These are phyloP conservation scores for Syzygium syzygioides DNA, from an alignment of 441 rosid genomes.

Conservation along the genomic window DNA sequence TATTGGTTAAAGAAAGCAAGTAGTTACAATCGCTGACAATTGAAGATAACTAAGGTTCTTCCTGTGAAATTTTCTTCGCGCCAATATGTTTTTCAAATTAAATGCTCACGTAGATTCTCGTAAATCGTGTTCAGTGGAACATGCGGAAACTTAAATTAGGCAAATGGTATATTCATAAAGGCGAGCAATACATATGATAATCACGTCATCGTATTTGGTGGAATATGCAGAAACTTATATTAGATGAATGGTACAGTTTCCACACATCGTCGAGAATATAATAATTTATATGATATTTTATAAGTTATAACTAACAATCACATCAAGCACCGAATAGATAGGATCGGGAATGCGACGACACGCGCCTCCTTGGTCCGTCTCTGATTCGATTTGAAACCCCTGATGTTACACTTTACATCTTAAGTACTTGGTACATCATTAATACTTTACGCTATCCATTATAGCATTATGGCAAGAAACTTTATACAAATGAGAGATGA, in stretches of 20 bases:
- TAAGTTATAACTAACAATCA: fast-evolving
- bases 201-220: fast-evolving
- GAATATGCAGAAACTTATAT: fast-evolving
- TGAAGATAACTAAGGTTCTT: neutral
- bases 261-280: neutral
- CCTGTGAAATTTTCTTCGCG: neutral
- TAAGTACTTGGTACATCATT: neutral
- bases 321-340: neutral
- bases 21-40: neutral
- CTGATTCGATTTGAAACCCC: neutral
- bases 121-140: no score
- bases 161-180: no score
- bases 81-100: no score
- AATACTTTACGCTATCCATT: neutral
- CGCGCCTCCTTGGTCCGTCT: neutral
- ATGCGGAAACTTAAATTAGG: no score
- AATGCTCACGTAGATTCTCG: no score
- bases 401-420: neutral
- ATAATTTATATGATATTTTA: no score
- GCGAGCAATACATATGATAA: neutral
- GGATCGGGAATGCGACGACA: fast-evolving
- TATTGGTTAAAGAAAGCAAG: neutral
- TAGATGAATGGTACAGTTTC: fast-evolving
- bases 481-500: neutral
- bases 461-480: neutral